Conservation (phyloP, 441 rosid species). For the Biscutella auriculata region DNA sequence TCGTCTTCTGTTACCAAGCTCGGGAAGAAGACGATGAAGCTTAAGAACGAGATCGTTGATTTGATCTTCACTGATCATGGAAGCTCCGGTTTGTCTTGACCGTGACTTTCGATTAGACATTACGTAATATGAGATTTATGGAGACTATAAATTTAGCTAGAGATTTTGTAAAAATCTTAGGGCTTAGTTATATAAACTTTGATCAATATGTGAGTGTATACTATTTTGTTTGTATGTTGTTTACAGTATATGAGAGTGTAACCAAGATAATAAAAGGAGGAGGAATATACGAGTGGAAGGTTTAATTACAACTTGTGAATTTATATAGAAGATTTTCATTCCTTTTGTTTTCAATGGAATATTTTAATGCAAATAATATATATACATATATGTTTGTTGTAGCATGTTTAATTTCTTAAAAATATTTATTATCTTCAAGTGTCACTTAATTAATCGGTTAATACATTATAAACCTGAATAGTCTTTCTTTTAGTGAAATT, state of each 20-base stretch:
- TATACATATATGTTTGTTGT: background rate
- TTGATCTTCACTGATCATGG: conserved; percentile 78
- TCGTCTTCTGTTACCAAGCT: conserved; percentile 40
- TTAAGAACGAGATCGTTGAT: conserved; percentile 73
- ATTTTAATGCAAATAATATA: background rate
- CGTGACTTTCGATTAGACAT: conserved; percentile 77
- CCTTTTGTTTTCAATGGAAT: background rate
- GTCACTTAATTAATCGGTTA: background rate
- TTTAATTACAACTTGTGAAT: conserved; percentile 8
- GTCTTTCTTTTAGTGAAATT: background rate
- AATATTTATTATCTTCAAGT: background rate
- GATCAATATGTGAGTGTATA: background rate
- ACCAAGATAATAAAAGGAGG: background rate
- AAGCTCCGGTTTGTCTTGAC: conserved; percentile 51
- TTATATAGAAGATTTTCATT: conserved; percentile 13
- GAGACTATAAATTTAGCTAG: background rate
- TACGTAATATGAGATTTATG: background rate
- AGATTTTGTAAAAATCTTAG: background rate
- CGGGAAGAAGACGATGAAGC: conserved; percentile 77
- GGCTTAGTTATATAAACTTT: background rate
- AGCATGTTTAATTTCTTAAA: background rate
- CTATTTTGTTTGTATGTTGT: conserved; percentile 1
- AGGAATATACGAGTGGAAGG: background rate
- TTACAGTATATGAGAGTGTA: background rate
- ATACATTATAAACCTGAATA: background rate